Evolutionary conservation across 345 rosid genomes (phyloP).

Genomic region (Brassica juncea): DNA sequence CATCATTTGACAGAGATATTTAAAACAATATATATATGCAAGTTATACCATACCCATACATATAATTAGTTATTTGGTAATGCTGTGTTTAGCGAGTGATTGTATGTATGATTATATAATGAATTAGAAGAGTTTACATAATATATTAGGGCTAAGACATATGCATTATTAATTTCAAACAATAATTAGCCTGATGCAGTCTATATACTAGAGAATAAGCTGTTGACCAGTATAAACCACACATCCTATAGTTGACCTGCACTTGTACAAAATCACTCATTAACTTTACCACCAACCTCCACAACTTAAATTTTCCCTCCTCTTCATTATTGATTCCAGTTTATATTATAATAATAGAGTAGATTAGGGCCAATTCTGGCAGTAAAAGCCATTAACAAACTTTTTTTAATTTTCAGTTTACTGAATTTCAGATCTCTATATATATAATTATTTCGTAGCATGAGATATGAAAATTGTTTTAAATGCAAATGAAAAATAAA

Average conservation of each 20-base stretch:
- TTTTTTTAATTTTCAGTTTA: not conserved
- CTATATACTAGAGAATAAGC: not conserved
- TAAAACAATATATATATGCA: not conserved
- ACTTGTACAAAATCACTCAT: slow-evolving; percentile 37
- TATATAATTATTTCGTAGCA: not conserved
- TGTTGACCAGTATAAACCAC: slow-evolving; percentile 27
- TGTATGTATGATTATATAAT: not conserved
- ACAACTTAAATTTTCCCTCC: slow-evolving; percentile 19
- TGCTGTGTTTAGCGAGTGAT: slow-evolving; percentile 15
- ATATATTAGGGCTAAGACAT: slow-evolving; percentile 7
- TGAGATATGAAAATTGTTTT: not conserved
- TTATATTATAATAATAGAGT: not conserved
- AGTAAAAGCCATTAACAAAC: slow-evolving; percentile 6
- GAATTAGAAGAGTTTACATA: not conserved
- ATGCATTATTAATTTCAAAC: not conserved
- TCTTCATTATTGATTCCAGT: slow-evolving; percentile 18
- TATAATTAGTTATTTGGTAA: slow-evolving; percentile 1
- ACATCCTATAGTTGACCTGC: slow-evolving; percentile 36
- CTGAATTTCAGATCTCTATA: not conserved
- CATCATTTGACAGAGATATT: slow-evolving; percentile 1
- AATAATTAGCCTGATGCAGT: slow-evolving; percentile 15
- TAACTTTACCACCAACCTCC: slow-evolving; percentile 45
- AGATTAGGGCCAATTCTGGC: not conserved
- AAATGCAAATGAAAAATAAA: not conserved
- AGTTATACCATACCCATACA: slow-evolving; percentile 8